phyloP scores from a whole-genome alignment of 495 filamentous ascomycete genomes.

The Neurospora sp. region DNA sequence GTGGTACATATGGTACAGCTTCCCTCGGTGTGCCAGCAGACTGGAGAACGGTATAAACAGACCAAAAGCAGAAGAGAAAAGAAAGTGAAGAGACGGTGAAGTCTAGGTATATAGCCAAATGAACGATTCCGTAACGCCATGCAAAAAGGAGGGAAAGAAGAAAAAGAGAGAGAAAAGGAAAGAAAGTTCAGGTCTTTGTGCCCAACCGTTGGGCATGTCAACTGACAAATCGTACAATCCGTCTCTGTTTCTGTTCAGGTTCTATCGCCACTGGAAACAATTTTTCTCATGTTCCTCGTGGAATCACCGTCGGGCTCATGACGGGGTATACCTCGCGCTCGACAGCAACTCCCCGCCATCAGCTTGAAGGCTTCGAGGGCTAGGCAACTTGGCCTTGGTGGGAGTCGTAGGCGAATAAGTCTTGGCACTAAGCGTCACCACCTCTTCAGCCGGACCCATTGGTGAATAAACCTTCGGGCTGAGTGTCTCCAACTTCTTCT shows the following conservation, averaged over 20 bases:
- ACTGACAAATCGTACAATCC: background rate
- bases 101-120: background rate
- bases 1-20: background rate
- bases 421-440: slow-evolving; percentile 27
- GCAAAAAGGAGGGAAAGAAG: background rate
- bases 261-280: background rate
- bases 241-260: background rate
- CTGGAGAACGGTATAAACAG: background rate
- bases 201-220: background rate
- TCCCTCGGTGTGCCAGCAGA: background rate
- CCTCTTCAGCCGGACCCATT: background rate
- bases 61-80: background rate
- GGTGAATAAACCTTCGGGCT: background rate
- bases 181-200: background rate
- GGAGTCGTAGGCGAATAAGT: slow-evolving; percentile 33
- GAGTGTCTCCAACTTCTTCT: background rate
- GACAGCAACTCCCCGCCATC: background rate
- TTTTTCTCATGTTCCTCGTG: background rate
- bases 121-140: background rate
- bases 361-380: slow-evolving; percentile 11
- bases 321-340: background rate
- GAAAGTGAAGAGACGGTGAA: background rate
- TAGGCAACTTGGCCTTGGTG: slow-evolving; percentile 31
- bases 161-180: background rate
- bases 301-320: background rate